Evolutionary conservation across 176 grass and related monocot species (phyloP).

Genomic region (Chrysopogon serrulatus): DNA sequence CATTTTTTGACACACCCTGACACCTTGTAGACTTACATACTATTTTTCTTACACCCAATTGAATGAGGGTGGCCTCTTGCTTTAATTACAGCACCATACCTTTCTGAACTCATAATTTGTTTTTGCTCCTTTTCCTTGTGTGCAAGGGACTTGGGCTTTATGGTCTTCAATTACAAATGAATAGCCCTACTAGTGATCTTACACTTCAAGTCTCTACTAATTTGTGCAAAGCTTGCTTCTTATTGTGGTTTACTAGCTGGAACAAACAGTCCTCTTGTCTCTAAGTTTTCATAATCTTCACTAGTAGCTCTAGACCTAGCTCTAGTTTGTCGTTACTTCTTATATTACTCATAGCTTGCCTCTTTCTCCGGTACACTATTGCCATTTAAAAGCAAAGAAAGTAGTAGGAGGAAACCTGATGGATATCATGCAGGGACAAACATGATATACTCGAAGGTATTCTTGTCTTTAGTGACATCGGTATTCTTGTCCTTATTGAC

Average conservation of each 20-base stretch:
- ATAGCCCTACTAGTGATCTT: neutral
- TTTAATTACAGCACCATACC: neutral
- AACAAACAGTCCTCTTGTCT: neutral
- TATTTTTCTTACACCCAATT: neutral
- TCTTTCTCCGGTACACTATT: conserved; percentile 6
- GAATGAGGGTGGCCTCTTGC: neutral
- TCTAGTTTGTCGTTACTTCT: neutral
- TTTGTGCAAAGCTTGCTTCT: neutral
- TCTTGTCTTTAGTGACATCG: neutral
- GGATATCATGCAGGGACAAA: conserved; percentile 56
- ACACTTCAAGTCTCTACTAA: neutral
- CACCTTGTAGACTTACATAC: neutral
- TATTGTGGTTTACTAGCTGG: neutral
- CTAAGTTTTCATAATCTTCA: neutral
- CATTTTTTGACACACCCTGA: neutral
- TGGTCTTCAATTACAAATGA: too few relatives aligned
- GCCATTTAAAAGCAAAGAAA: conserved; percentile 49
- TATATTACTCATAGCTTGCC: neutral
- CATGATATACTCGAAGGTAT: conserved; percentile 59
- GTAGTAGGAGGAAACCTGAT: conserved; percentile 43
- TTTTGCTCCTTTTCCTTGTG: too few relatives aligned
- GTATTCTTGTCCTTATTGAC: conserved; percentile 26
- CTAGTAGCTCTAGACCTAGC: neutral
- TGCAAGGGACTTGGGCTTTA: too few relatives aligned
- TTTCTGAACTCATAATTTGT: neutral